Conservation (phyloP, 2,329 filamentous ascomycete species). For the Juglanconis oblonga region DNA sequence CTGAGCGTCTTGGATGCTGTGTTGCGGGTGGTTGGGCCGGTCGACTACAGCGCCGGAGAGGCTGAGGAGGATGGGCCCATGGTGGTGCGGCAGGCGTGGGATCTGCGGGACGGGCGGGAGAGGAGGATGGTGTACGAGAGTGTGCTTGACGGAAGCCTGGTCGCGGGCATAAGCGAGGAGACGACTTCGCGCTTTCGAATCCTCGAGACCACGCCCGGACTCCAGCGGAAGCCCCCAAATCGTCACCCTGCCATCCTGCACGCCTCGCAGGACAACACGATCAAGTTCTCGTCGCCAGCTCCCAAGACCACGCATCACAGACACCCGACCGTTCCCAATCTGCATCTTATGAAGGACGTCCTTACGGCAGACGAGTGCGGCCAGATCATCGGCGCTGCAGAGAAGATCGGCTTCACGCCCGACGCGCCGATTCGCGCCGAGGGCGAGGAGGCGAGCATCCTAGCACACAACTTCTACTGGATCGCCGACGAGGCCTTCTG, state of each 20-base stretch:
- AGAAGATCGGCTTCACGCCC: conserved; percentile 63
- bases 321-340: conserved; percentile 61
- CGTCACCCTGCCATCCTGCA: conserved; percentile 65
- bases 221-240: conserved; percentile 64
- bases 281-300: conserved; percentile 41
- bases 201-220: conserved; percentile 60
- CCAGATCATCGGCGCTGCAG: conserved; percentile 64
- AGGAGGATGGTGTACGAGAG: conserved; percentile 50
- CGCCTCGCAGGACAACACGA: conserved; percentile 54
- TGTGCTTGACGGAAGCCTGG: conserved; percentile 56
- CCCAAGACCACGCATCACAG: conserved; percentile 51
- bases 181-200: conserved; percentile 41
- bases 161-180: conserved; percentile 33
- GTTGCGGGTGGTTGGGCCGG: conserved; percentile 59
- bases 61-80: conserved; percentile 38
- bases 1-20: conserved; percentile 63
- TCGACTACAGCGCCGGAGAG: conserved; percentile 41
- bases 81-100: conserved; percentile 58
- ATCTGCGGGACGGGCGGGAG: conserved; percentile 44
- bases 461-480: conserved; percentile 76
- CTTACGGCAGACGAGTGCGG: conserved; percentile 61
- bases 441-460: conserved; percentile 61
- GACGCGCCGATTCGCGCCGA: conserved; percentile 65
- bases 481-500: conserved; percentile 62
- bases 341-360: conserved; percentile 59